Base-by-base conservation (phyloP, 768 basidiomycete genomes). In the Pulveroboletus sp. region DNA sequence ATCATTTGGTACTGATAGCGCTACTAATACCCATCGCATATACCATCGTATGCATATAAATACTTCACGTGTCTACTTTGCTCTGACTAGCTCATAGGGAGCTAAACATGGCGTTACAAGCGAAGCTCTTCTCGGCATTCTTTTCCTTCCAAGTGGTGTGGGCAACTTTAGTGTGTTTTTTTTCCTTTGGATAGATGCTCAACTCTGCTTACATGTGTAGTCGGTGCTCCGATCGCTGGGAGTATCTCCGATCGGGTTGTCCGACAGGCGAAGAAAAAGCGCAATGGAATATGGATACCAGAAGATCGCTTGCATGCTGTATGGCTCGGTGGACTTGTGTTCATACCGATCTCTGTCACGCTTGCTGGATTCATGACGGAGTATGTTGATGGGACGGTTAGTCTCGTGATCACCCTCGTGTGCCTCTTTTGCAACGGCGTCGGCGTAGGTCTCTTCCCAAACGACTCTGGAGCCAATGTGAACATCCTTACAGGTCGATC, bases 341-440 rank as follows among this genome's bases (percentile, higher is more conserved):
- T 85, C 25, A 69, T 77, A 4, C 87, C 85, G 0, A 21, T 82
- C 1, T 78, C 83, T 1, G 62, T 82, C 2, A 59, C 80, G 0
- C 41, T 66, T 0, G 73, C 71, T 0, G 83, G 84, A 1, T 52
- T 85, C 3, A 58, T 75, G 16, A 80, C 75, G 14, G 58, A 69
- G 29, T 84, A 74, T 57, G 67, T 86, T 7, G 66, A 66, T 7
- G 80, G 81, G 2, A 69, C 51, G 1, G 36, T 70, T 1, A 85
- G 85, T 2, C 64, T 87, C 21, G 62, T 66, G 1, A 57, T 81
- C 9, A 78, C 75, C 52, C 64, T 85, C 6, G 19, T 77, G 1
- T 83, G 77, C 50, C 56, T 89, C 7, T 87, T 86, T 57, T 47
- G 78, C 33, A 86, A 85, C 47, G 81, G 85, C n/a, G 29, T 84